These are phyloP conservation scores for Solidago caesia DNA, from an alignment of 129 eudicot genomes.

Conservation along the genomic window DNA sequence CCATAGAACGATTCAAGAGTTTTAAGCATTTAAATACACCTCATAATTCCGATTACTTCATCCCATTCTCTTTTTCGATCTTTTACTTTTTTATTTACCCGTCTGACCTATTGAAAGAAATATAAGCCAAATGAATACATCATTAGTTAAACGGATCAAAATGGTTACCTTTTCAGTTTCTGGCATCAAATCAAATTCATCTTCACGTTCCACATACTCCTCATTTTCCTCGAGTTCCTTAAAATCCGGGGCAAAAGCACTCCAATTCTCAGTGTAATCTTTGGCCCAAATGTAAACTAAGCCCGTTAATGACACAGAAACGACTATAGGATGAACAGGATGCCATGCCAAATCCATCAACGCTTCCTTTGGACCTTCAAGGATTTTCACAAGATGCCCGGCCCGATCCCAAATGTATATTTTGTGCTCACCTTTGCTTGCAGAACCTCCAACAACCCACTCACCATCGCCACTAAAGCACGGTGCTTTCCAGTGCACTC, in stretches of 20 bases:
- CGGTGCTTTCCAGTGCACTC: constrained; percentile 96
- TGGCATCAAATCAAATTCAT: constrained; percentile 92
- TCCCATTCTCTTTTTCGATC: no score
- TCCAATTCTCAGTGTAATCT: constrained; percentile 97
- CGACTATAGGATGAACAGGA: constrained; percentile 88
- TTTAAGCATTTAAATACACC: no score
- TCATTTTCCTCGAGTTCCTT: constrained; percentile 98
- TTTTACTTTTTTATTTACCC: no score
- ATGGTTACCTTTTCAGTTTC: constrained; percentile 61
- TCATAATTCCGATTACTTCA: no score
- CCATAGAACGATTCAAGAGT: no score
- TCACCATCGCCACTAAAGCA: constrained; percentile 98
- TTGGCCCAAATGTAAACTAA: constrained; percentile 96
- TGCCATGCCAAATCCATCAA: constrained; percentile 96
- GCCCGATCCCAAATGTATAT: constrained; percentile 97
- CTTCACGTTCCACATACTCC: constrained; percentile 97
- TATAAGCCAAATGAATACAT: no score
- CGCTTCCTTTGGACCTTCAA: constrained; percentile 98
- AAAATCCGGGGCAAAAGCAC: constrained; percentile 99
- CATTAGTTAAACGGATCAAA: neutral
- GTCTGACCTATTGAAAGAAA: no score
- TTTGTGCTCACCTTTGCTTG: constrained; percentile 98
- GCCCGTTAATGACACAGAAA: constrained; percentile 88
- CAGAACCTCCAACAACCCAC: constrained; percentile 99
- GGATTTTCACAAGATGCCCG: constrained; percentile 94